These are phyloP conservation scores for Metarhizium robertsii DNA, from an alignment of 2,329 filamentous ascomycete genomes.

Conservation along the genomic window DNA sequence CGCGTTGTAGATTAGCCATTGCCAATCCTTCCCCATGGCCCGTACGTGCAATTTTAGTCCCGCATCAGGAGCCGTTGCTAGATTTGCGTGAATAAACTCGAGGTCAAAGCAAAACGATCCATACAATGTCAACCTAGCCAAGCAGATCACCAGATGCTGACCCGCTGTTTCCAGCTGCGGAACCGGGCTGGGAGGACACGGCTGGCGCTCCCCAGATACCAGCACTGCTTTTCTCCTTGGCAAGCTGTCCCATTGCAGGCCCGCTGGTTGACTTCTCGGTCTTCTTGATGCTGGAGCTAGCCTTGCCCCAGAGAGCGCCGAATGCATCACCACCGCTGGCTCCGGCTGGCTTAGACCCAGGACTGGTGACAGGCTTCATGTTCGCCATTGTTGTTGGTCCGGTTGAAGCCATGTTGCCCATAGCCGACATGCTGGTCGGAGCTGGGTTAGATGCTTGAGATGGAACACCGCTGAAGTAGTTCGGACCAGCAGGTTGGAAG, in stretches of 20 bases:
- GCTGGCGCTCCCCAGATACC: slow-evolving; percentile 82
- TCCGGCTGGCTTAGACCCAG: slow-evolving; percentile 41
- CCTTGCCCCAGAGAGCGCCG: slow-evolving; percentile 73
- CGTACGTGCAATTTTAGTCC: neutral
- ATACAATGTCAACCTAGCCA: slow-evolving; percentile 21
- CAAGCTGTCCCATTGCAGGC: slow-evolving; percentile 82
- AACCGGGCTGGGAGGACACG: slow-evolving; percentile 22
- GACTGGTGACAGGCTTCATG: slow-evolving; percentile 37
- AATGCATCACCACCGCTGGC: slow-evolving; percentile 75
- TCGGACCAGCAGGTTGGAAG: slow-evolving; percentile 73
- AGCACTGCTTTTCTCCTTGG: slow-evolving; percentile 94
- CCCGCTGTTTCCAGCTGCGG: slow-evolving; percentile 21
- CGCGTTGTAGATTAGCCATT: neutral
- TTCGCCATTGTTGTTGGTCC: slow-evolving; percentile 30
- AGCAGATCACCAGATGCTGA: slow-evolving; percentile 39
- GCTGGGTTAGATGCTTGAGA: slow-evolving; percentile 21
- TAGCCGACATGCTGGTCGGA: slow-evolving; percentile 18
- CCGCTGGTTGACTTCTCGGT: slow-evolving; percentile 49
- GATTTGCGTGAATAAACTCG: neutral
- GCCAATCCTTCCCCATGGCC: neutral
- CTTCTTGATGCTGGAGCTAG: slow-evolving; percentile 69
- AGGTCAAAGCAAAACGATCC: neutral
- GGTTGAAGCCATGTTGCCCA: slow-evolving; percentile 26
- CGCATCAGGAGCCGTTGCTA: neutral
- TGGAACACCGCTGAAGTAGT: slow-evolving; percentile 87